Conservation (phyloP, 805 yeast species). For the Wickerhamomyces bisporus region DNA sequence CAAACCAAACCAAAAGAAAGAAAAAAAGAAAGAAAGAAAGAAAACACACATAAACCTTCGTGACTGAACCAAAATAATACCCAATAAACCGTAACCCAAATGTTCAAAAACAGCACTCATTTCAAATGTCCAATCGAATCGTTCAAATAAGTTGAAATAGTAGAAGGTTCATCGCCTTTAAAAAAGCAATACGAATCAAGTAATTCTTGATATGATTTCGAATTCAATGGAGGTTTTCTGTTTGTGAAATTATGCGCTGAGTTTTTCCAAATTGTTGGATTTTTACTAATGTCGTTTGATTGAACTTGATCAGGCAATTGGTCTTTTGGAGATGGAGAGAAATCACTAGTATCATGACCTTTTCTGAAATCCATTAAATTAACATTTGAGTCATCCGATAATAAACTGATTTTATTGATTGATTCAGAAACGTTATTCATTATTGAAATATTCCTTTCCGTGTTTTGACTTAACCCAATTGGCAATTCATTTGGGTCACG, state of each 20-base stretch:
- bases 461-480: background rate
- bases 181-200: slow-evolving; percentile 60
- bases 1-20: background rate
- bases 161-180: slow-evolving; percentile 22
- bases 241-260: slow-evolving; percentile 2
- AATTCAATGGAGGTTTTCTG: slow-evolving; percentile 35
- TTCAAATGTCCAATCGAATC: too few relatives aligned
- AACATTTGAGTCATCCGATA: slow-evolving; percentile 4
- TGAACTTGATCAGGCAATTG: too few relatives aligned
- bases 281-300: too few relatives aligned
- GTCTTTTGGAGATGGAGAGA: too few relatives aligned
- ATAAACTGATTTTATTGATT: slow-evolving; percentile 5
- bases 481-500: background rate
- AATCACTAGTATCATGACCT: slow-evolving; percentile 1
- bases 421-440: slow-evolving; percentile 3
- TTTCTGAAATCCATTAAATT: slow-evolving; percentile 3
- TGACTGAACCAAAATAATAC: too few relatives aligned
- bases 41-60: background rate
- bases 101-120: background rate
- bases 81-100: too few relatives aligned
- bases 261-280: too few relatives aligned
- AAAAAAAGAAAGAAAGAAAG: background rate
- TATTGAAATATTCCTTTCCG: background rate
- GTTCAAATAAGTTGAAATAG: background rate
- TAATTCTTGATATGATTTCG: slow-evolving; percentile 51